Base-by-base conservation (phyloP, 2,329 filamentous ascomycete genomes). In the Diaporthe humulicola region DNA sequence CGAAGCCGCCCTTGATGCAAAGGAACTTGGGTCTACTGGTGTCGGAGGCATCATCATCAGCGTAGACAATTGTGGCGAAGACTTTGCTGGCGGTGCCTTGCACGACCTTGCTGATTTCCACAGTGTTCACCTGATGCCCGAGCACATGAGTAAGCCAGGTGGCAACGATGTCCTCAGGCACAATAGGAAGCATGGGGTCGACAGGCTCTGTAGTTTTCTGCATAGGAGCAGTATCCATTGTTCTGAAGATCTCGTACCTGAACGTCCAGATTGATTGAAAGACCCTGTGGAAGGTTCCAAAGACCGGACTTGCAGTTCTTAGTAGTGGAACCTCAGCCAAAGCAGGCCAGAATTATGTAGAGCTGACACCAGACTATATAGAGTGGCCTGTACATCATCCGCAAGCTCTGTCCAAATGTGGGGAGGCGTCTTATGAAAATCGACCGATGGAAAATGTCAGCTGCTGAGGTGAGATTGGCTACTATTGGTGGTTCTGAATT, bases 1-100 rank as follows among this genome's bases (percentile, higher is more conserved):
- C 69, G 10, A 74, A 74, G 15, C 69, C 67, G 12, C 73, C 73
- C 38, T 74, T 74, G 25, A 74, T 54, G 58, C 73, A 74, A n/a
- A 74, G 19, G 2, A 22, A 56, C 17, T 58, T 42, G 57, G 83
- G 74, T 19, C 73, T 78, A 48, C 5, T 45, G 57, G 8, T 9
- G 9, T 78, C 77, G 9, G 73, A 36, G 0, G 78, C 57, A 25
- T 66, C 58, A 7, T 74, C 80, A 42, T 81, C 66, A 36, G 81
- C 78, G 74, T 82, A 83, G 0, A 77, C 77, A 50, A 83, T 77
- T 30, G 76, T 73, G 75, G 77, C 81, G 70, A 82, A 81, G 14
- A 82, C 71, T 75, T 81, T 81, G 75, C 78, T 79, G 30, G 71
- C 80, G 19, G 80, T 81, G 33, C 79, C 79, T 40, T 77, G 80